phyloP scores from a whole-genome alignment of 2,329 filamentous ascomycete genomes.

The Stagonosporopsis rhizophila region DNA sequence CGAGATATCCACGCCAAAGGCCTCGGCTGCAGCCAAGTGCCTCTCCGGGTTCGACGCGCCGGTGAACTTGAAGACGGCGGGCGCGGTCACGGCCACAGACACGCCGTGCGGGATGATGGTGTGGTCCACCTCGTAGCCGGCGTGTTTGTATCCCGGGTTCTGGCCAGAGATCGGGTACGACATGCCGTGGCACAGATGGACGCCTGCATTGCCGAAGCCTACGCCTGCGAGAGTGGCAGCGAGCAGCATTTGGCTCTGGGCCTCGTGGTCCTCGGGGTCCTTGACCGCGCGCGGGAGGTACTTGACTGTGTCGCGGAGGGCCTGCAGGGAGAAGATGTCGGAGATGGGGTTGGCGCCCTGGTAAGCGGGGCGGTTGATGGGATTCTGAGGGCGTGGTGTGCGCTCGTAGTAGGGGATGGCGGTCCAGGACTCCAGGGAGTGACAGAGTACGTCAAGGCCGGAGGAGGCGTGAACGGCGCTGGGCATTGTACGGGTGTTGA shows the following conservation, averaged over 20 bases:
- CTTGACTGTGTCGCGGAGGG: slow-evolving; percentile 82
- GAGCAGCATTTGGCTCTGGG: slow-evolving; percentile 93
- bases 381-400: slow-evolving; percentile 82
- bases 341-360: slow-evolving; percentile 98
- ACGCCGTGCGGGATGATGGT: slow-evolving; percentile 96
- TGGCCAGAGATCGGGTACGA: slow-evolving; percentile 96
- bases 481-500: slow-evolving; percentile 97
- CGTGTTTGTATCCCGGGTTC: slow-evolving; percentile 88
- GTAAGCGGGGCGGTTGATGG: slow-evolving; percentile 89
- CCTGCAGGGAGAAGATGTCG: slow-evolving; percentile 92
- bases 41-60: slow-evolving; percentile 89
- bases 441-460: slow-evolving; percentile 93
- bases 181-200: slow-evolving; percentile 92
- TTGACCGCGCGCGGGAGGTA: slow-evolving; percentile 88
- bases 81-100: slow-evolving; percentile 90
- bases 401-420: slow-evolving; percentile 94
- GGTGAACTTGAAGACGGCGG: slow-evolving; percentile 93
- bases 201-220: slow-evolving; percentile 96
- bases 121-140: slow-evolving; percentile 78
- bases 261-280: slow-evolving; percentile 89
- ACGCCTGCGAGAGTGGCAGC: slow-evolving; percentile 94
- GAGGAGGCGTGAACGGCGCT: slow-evolving; percentile 90
- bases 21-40: slow-evolving; percentile 86
- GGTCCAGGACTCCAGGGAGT: slow-evolving; percentile 95
- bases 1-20: slow-evolving; percentile 86